phyloP scores from a whole-genome alignment of 805 yeast genomes.

The Kodamaea kaohsiungensis region DNA sequence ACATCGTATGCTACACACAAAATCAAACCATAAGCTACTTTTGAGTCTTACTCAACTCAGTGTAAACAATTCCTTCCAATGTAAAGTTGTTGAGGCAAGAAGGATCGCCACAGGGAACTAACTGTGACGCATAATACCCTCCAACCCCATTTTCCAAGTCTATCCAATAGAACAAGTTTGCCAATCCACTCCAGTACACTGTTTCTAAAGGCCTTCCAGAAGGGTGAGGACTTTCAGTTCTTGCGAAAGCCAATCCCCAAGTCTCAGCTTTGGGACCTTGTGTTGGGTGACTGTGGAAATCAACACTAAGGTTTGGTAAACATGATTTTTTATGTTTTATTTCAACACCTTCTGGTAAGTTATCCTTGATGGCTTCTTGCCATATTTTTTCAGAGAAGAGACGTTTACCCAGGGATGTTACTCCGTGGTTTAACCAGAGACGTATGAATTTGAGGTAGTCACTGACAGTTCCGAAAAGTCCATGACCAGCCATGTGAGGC shows the following conservation, averaged over 20 bases:
- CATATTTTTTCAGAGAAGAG: neutral
- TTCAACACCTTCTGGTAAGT: constrained; percentile 8
- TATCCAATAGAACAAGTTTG: constrained; percentile 41
- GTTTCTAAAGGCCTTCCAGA: constrained; percentile 39
- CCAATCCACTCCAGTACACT: constrained; percentile 42
- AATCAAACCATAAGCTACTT: neutral
- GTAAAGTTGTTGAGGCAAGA: constrained; percentile 18
- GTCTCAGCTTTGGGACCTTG: neutral
- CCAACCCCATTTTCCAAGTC: constrained; percentile 37
- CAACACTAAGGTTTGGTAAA: neutral
- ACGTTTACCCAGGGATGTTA: constrained; percentile 29
- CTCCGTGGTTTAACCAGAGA: constrained; percentile 41
- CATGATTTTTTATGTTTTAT: constrained; percentile 21
- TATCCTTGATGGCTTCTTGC: neutral
- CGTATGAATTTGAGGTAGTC: constrained; percentile 41
- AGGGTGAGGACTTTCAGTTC: constrained; percentile 19
- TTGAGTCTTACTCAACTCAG: constrained; percentile 10
- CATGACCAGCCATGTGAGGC: constrained; percentile 41
- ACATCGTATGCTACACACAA: too few relatives aligned
- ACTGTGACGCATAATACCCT: constrained; percentile 42
- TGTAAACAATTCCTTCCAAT: constrained; percentile 28
- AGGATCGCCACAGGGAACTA: constrained; percentile 33
- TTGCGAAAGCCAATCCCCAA: constrained; percentile 7
- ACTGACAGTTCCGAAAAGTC: constrained; percentile 36
- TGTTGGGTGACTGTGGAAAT: neutral